phyloP scores from a whole-genome alignment of 2,329 filamentous ascomycete genomes.

The Colletotrichum tamarilloi region DNA sequence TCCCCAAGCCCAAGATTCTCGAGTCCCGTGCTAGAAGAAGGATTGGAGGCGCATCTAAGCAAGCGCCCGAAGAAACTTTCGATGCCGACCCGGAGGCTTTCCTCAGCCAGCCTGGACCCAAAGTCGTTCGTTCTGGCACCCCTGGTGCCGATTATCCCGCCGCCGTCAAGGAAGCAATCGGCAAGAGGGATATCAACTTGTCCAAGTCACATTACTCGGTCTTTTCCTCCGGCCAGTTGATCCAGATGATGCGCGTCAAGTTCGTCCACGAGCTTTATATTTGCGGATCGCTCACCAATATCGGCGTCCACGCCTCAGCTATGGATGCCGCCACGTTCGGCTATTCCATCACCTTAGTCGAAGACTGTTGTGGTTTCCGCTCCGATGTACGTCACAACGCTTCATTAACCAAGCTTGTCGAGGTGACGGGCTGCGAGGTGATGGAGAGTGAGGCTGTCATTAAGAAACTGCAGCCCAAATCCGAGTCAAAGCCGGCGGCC shows the following conservation, averaged over 20 bases:
- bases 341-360: slow-evolving; percentile 84
- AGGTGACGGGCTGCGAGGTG: slow-evolving; percentile 81
- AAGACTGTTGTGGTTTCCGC: slow-evolving; percentile 89
- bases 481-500: neutral
- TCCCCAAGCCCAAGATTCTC: slow-evolving; percentile 11
- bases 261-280: slow-evolving; percentile 91
- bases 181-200: slow-evolving; percentile 61
- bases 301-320: slow-evolving; percentile 91
- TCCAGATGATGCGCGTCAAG: slow-evolving; percentile 83
- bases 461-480: slow-evolving; percentile 34
- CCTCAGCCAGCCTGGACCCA: slow-evolving; percentile 53
- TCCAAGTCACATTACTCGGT: slow-evolving; percentile 89
- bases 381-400: slow-evolving; percentile 74
- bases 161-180: slow-evolving; percentile 55
- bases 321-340: slow-evolving; percentile 91
- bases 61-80: slow-evolving; percentile 23
- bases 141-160: slow-evolving; percentile 58
- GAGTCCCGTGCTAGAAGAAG: slow-evolving; percentile 41
- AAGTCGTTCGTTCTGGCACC: slow-evolving; percentile 57
- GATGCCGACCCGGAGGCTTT: slow-evolving; percentile 56
- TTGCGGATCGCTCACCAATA: slow-evolving; percentile 86
- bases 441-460: slow-evolving; percentile 46
- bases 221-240: slow-evolving; percentile 78
- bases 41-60: slow-evolving; percentile 14
- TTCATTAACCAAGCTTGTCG: slow-evolving; percentile 77